Conservation (phyloP, 345 rosid genomes). For the Salix caprea region DNA sequence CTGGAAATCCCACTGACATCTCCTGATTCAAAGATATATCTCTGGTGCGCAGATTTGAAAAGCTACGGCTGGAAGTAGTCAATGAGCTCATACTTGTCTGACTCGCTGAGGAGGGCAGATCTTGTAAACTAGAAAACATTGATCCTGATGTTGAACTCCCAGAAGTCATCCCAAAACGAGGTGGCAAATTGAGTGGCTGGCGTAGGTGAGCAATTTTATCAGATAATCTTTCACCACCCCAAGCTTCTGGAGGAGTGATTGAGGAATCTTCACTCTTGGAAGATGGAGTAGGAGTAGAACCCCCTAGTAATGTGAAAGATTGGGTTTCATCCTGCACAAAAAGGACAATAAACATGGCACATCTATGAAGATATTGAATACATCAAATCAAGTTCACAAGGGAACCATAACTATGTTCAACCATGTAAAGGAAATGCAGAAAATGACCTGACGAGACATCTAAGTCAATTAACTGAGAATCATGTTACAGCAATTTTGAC, state of each 20-base stretch:
- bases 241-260: slow-evolving; percentile 95
- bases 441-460: neutral
- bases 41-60: slow-evolving; percentile 43
- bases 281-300: slow-evolving; percentile 59
- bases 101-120: slow-evolving; percentile 48
- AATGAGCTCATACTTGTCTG: slow-evolving; percentile 43
- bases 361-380: neutral
- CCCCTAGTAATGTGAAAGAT: slow-evolving; percentile 38
- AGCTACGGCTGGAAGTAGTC: slow-evolving; percentile 34
- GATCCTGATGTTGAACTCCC: slow-evolving; percentile 58
- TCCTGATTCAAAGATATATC: slow-evolving; percentile 53
- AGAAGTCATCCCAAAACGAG: slow-evolving; percentile 55
- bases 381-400: neutral
- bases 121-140: slow-evolving; percentile 61
- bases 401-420: neutral
- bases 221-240: slow-evolving; percentile 91
- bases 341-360: neutral
- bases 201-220: slow-evolving; percentile 55
- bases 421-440: neutral
- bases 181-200: slow-evolving; percentile 49
- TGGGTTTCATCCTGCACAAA: slow-evolving; percentile 56
- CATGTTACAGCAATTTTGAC: neutral
- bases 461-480: neutral
- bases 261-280: slow-evolving; percentile 70
- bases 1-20: slow-evolving; percentile 45